Evolutionary conservation across 2,329 filamentous ascomycete species (phyloP).

Genomic region (Ophiocordyceps camponoti-leonardi): DNA sequence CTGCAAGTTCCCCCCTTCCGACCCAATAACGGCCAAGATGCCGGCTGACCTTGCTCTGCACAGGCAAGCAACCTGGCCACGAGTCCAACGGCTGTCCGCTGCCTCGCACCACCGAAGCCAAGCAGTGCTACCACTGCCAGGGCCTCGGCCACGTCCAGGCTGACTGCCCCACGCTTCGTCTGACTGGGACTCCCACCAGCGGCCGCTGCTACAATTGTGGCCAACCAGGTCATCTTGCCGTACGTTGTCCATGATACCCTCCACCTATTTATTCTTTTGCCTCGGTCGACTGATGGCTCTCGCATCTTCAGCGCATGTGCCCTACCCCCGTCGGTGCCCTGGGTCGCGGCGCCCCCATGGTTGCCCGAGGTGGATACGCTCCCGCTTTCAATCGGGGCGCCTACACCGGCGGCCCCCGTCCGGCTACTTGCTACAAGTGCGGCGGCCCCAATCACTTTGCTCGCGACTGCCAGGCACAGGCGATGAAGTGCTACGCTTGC

Average conservation of each 20-base stretch:
- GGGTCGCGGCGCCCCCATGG: constrained; percentile 44
- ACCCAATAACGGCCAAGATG: background rate
- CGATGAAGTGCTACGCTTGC: constrained; percentile 97
- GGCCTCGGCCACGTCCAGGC: constrained; percentile 96
- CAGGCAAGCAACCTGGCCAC: constrained; percentile 79
- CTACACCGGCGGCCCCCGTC: constrained; percentile 51
- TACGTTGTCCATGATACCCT: constrained; percentile 24
- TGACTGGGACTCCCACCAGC: constrained; percentile 66
- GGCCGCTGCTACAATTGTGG: constrained; percentile 96
- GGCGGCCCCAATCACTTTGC: constrained; percentile 93
- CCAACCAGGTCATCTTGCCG: constrained; percentile 79
- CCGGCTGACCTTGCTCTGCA: background rate
- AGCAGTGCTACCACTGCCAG: constrained; percentile 99
- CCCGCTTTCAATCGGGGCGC: constrained; percentile 53
- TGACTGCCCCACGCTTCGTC: constrained; percentile 88
- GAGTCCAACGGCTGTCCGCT: constrained; percentile 96
- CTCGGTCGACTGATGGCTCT: constrained; percentile 3
- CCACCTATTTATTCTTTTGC: constrained; percentile 38
- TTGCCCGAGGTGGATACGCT: constrained; percentile 53
- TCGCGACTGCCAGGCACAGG: constrained; percentile 93
- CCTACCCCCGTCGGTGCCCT: constrained; percentile 51
- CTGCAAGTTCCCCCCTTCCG: constrained; percentile 42
- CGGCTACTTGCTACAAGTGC: constrained; percentile 59
- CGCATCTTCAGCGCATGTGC: constrained; percentile 51
- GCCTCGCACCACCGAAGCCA: constrained; percentile 91